Evolutionary conservation across 1,139 yeast species (phyloP), one percentile per base, ranked within the genome.

Genomic region (Scheffersomyces segobiensis): DNA sequence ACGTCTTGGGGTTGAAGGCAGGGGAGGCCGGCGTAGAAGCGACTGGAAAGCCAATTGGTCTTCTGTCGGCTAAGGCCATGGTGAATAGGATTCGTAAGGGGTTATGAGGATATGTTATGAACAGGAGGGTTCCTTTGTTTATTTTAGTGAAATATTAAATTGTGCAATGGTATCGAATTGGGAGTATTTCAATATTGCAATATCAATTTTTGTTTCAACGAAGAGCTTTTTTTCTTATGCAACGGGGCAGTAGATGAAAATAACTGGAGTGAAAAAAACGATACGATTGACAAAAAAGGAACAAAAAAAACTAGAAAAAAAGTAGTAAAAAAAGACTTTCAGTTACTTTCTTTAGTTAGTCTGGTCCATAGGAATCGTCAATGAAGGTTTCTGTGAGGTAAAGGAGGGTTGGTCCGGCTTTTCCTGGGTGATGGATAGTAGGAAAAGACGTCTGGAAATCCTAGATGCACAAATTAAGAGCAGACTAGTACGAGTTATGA

Each of bases 61-160:
- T 80, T 81, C 85, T 82, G 67, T 82, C 85, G 65, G 87, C 85
- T 74, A 83, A 77, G 59, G 87, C 87, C 87, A 83, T 83, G 55
- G 42, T 32, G 42, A 32, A 14, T 56, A 70, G 57, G 54, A 51
- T 24, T 57, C 14, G 22, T 4, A 20, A n/a, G n/a, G n/a, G n/a
- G 21, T 5, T 21, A 20, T 24, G 49, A 47, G 49, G n/a, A n/a
- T n/a, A 21, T 48, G 21, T 32, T 51, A 54, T 54, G 46, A 50
- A 50, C 32, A 49, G 46, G 32, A 42, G 14, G 21, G 14, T 24
- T 46, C 32, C 39, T 53, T 49, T 47, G 17, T 48, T 32, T 32
- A 17, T 32, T 32, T 32, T 32, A 32, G 42, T 32, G 17, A 32
- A 32, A 32, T 10, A 32, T 32, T 32, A 32, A 32, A 32, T 32